A percentile compares a stretch with the other conserved stretches of the same genome.
Conservation (phyloP, 2,329 filamentous ascomycete genomes). For the Hyphodiscus sp. region DNA sequence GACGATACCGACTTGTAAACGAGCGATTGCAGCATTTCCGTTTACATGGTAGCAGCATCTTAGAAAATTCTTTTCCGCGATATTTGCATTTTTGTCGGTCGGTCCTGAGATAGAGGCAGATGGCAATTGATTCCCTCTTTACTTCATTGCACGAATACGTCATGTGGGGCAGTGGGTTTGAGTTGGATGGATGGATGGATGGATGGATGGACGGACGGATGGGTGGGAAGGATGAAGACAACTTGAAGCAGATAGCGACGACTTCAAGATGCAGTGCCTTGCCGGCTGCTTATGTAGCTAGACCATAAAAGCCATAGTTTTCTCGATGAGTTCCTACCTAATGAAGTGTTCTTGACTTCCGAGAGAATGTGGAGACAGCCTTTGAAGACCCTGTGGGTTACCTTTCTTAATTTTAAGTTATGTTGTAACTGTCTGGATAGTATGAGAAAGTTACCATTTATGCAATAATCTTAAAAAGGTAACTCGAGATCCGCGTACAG, state of each 20-base stretch:
- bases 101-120: constrained; percentile 27
- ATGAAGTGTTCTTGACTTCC: too few species aligned
- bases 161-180: constrained; percentile 20
- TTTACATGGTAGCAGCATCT: constrained; percentile 26
- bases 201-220: constrained; percentile 20
- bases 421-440: background rate
- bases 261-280: constrained; percentile 21
- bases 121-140: constrained; percentile 19
- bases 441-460: background rate
- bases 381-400: too few species aligned
- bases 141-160: constrained; percentile 22
- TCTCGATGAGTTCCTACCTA: constrained; percentile 7
- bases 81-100: constrained; percentile 28
- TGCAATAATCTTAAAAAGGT: constrained; percentile 2
- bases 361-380: too few species aligned
- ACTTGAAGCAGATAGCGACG: constrained; percentile 15
- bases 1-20: constrained; percentile 61
- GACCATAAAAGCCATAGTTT: constrained; percentile 26
- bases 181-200: constrained; percentile 19
- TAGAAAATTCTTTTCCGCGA: constrained; percentile 30
- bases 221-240: constrained; percentile 25
- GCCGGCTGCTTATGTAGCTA: constrained; percentile 27
- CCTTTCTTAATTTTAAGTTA: background rate
- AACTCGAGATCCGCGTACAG: background rate
- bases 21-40: constrained; percentile 11